Evolutionary conservation across 768 basidiomycete genomes (phyloP), one percentile per base, ranked within the genome.

Genomic region (Termitomyces sp.): DNA sequence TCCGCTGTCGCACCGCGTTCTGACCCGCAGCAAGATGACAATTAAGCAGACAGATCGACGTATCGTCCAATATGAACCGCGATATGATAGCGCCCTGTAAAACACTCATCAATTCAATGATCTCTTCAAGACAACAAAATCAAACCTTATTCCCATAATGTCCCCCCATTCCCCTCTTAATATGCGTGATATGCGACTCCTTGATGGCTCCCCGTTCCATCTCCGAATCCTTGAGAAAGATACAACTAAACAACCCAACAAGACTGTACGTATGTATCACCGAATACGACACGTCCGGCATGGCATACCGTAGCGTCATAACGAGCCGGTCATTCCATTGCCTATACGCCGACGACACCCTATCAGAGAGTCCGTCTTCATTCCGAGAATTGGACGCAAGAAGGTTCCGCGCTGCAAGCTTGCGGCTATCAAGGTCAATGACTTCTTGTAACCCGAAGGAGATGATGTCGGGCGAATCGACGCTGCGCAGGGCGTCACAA

Each of bases 21-120:
- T 98, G 95, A 1, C 96, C 96, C 6, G 93, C 92, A n/a, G 95
- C 96, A 56, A 99, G 80, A 76, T 99, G 96, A 60, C 90, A 93
- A 71, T 99, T 99, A 73, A 98, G 84, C 64, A 97, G 88, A 70
- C 96, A 98, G 14, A 98, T 66, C 0, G 92, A 95, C 1, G 94
- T 89, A 68, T 98, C 93, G 57, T 93, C 93, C 44, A 98, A 78
- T 7, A 94, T 82, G 58, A 97, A 85, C 19, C 95, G 83, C 3
- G 89, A 82, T n/a, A 94, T 81, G 58, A 97, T 94, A 0, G 87
- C 94, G 9, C 94, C 94, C 90, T 94, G 62, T 10, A 51, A 54
- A 10, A 49, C 24, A 46, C 30, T 56, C 7, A 35, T 55, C 54
- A 61, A 28, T 35, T 47, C 38, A 21, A 4, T 22, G 42, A 58